Conservation (phyloP, 768 basidiomycete species). For the Termitomyces titanicus region DNA sequence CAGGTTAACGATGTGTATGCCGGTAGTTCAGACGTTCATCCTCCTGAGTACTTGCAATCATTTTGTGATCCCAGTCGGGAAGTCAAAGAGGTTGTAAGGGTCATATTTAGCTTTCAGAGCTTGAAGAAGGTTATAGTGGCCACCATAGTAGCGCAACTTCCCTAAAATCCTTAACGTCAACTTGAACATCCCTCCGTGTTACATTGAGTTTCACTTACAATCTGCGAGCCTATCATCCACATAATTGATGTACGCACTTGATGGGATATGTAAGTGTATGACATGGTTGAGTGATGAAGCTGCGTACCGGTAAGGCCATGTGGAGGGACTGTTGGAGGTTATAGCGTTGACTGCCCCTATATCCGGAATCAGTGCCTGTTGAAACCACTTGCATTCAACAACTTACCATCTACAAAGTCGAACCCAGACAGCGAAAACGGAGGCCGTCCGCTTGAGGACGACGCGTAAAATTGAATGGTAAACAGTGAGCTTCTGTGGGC, state of each 20-base stretch:
- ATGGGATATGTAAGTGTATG: neutral
- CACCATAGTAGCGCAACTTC: conserved; percentile 30
- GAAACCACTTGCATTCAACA: neutral
- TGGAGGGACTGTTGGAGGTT: conserved; percentile 20
- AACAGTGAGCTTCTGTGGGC: conserved; percentile 40
- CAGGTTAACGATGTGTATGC: too few species aligned
- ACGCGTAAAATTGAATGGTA: conserved; percentile 49
- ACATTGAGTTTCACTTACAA: conserved; percentile 21
- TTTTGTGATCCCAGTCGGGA: conserved; percentile 29
- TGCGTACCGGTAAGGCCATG: conserved; percentile 27
- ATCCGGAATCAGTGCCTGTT: neutral
- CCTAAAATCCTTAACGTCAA: conserved; percentile 17
- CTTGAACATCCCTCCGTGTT: neutral
- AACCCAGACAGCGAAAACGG: conserved; percentile 44
- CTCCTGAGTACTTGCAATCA: neutral
- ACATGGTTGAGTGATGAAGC: neutral
- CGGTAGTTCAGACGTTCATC: too few species aligned
- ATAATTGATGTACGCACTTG: conserved; percentile 36
- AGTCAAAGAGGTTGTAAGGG: conserved; percentile 35
- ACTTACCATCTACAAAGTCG: conserved; percentile 35
- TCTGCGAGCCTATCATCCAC: conserved; percentile 31
- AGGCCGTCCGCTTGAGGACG: conserved; percentile 28
- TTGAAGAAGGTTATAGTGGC: conserved; percentile 26
- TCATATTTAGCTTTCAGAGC: conserved; percentile 30
- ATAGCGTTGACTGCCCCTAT: conserved; percentile 24